Base-by-base conservation (phyloP, 176 grass and related monocot species). In the Avena atlantica region DNA sequence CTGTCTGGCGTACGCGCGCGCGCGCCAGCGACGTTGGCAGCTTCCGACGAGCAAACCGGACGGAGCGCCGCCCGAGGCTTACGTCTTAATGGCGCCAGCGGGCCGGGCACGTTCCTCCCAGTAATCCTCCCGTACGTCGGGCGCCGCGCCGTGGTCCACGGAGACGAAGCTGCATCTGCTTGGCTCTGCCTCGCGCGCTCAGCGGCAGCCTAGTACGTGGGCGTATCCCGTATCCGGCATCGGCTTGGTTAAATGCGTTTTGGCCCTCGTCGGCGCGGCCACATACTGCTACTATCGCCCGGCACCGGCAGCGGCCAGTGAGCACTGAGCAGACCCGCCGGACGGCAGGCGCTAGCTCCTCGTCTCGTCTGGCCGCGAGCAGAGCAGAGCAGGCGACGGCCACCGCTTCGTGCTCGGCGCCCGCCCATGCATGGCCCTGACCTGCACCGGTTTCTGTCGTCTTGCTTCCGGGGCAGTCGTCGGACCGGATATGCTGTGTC, bases 21-120 rank as follows among this genome's bases (percentile, higher is more conserved):
- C 42, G 4, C 23, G 70, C 21, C 20, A 10, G 11, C 10, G 59
- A 12, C 59, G 4, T 70, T 66, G 86, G 69, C 70, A 8, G 40
- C 76, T 49, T 72, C 65, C 65, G 19, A 45, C 65, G 65, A 74
- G 79, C 86, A 88, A 76, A 47, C 74, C 70, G 86, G 59, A 64
- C 9, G 60, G 70, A 76, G 49, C 70, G 70, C 25, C 19, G 13
- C 8, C 70, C 79, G 79, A 87, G 86, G 70, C 40, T 6, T 42
- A 42, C 37, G 40, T 42, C 40, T 42, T 42, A 7, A 42, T 42
- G 40, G 40, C 40, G 40, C 40, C 40, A 42, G 40, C 40, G 12
- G 2, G 5, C 70, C 20, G 4, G 42, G 40, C 12, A 17, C 12
- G 63, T 14, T 19, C 6, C 8, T 9, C 12, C 17, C 37, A 31